These are phyloP conservation scores for Cucumis melo DNA, from an alignment of 306 rosid species.

Conservation along the genomic window DNA sequence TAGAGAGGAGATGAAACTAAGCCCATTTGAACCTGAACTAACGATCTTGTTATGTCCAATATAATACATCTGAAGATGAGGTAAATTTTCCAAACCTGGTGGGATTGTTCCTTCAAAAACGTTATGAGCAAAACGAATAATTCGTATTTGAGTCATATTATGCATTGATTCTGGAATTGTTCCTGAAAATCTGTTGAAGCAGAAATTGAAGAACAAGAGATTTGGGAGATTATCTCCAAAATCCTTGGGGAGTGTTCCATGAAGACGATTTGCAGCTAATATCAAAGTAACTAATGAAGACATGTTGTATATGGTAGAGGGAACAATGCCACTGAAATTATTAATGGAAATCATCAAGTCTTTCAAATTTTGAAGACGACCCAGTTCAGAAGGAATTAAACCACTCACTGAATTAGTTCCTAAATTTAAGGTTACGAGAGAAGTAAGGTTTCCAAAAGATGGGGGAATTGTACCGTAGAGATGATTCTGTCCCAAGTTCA, in stretches of 20 bases:
- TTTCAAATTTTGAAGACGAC: conserved; percentile 29
- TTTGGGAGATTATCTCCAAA: conserved; percentile 47
- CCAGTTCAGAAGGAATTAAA: conserved; percentile 33
- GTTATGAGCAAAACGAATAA: conserved; percentile 37
- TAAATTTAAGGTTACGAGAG: conserved; percentile 29
- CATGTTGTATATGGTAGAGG: conserved; percentile 35
- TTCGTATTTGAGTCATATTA: conserved; percentile 41
- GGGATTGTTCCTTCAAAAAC: conserved; percentile 50
- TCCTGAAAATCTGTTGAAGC: conserved; percentile 53
- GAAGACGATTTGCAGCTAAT: conserved; percentile 39
- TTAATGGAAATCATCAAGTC: conserved; percentile 43
- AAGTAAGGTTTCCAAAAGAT: conserved; percentile 43
- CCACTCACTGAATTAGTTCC: conserved; percentile 53
- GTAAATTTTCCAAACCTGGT: conserved; percentile 63
- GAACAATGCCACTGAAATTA: conserved; percentile 43
- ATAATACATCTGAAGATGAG: conserved; percentile 38
- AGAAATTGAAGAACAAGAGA: conserved; percentile 33
- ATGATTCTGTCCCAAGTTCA: conserved; percentile 34
- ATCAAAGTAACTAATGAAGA: conserved; percentile 40
- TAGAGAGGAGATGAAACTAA: conserved; percentile 41
- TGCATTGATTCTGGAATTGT: conserved; percentile 57
- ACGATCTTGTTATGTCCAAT: conserved; percentile 49
- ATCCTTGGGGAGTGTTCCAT: conserved; percentile 58
- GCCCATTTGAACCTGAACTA: conserved; percentile 25
- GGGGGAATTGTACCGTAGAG: conserved; percentile 36